Percentiles rank a stretch among this genome's conserved stretches.
These are phyloP conservation scores for Phytophthora nicotianae DNA, from an alignment of 352 stramenopile genomes.

Conservation along the genomic window DNA sequence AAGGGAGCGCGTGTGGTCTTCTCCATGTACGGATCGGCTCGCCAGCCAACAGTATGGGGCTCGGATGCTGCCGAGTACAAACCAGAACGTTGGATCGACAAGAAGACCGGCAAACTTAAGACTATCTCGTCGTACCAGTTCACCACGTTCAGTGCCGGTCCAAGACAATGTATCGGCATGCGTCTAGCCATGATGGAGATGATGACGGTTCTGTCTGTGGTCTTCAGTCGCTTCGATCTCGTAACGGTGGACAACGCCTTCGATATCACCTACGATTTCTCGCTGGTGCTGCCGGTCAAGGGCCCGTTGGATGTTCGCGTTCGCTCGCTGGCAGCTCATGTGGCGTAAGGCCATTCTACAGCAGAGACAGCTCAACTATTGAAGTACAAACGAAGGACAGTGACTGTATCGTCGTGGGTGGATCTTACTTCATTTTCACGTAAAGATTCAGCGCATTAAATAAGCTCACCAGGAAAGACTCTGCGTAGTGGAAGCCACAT, in stretches of 20 bases:
- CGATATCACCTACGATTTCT: slow-evolving; percentile 46
- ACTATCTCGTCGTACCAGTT: slow-evolving; percentile 39
- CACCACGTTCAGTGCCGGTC: slow-evolving; percentile 39
- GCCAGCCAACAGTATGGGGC: slow-evolving; percentile 46
- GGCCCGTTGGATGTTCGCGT: slow-evolving; percentile 31
- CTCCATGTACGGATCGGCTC: slow-evolving; percentile 28
- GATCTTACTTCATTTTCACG: too few relatives aligned
- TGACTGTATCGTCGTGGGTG: neutral
- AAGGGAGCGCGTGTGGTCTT: slow-evolving; percentile 29
- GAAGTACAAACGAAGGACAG: slow-evolving; percentile 5
- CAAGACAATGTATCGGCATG: slow-evolving; percentile 43
- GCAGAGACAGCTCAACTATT: neutral
- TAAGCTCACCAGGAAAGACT: too few relatives aligned
- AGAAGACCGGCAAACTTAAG: slow-evolving; percentile 27
- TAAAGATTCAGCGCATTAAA: too few relatives aligned
- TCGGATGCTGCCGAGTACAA: slow-evolving; percentile 45
- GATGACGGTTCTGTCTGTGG: slow-evolving; percentile 40
- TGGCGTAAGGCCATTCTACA: slow-evolving; percentile 2
- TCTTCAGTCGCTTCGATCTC: slow-evolving; percentile 61
- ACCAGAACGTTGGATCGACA: slow-evolving; percentile 47
- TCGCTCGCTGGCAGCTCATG: slow-evolving; percentile 17
- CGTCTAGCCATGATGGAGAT: slow-evolving; percentile 45
- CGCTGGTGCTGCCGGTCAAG: slow-evolving; percentile 38
- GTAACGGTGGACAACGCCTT: slow-evolving; percentile 34
- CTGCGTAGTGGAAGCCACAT: too few relatives aligned